Conservation (phyloP, 2,329 filamentous ascomycete species). For the Ophiostoma angusticollis region DNA sequence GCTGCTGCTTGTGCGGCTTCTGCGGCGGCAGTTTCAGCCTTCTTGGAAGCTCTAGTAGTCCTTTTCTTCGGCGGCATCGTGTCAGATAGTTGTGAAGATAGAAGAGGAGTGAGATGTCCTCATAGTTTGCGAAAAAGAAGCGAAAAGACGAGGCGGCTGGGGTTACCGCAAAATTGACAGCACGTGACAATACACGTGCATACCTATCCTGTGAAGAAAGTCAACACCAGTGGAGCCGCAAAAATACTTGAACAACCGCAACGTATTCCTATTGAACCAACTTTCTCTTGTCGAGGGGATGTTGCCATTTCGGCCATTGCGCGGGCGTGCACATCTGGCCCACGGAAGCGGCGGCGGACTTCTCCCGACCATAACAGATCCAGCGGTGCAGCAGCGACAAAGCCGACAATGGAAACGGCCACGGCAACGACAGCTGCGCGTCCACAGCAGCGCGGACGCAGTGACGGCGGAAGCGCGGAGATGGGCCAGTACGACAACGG, state of each 20-base stretch:
- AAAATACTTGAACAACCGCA: background rate
- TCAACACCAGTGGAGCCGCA: background rate
- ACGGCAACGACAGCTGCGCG: too few species aligned
- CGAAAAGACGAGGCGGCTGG: background rate
- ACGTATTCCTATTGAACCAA: background rate
- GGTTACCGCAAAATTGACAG: background rate
- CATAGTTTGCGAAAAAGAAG: background rate
- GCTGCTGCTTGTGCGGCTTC: background rate
- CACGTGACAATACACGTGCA: background rate
- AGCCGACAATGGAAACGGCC: background rate
- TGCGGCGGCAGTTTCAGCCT: slow-evolving; percentile 2
- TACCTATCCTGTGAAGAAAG: background rate
- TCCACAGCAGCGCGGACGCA: background rate
- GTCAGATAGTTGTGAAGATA: background rate
- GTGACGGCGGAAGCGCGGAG: background rate
- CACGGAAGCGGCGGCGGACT: background rate
- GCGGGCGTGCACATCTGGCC: background rate
- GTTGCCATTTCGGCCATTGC: background rate
- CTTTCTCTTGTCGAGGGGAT: background rate
- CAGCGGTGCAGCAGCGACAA: background rate
- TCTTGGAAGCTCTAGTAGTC: slow-evolving; percentile 6
- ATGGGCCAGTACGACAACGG: background rate
- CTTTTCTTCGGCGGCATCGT: slow-evolving; percentile 7
- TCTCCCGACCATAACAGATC: background rate
- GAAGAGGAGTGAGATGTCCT: background rate